phyloP scores from a whole-genome alignment of 352 stramenopile species.

The Globisporangium okanoganense region DNA sequence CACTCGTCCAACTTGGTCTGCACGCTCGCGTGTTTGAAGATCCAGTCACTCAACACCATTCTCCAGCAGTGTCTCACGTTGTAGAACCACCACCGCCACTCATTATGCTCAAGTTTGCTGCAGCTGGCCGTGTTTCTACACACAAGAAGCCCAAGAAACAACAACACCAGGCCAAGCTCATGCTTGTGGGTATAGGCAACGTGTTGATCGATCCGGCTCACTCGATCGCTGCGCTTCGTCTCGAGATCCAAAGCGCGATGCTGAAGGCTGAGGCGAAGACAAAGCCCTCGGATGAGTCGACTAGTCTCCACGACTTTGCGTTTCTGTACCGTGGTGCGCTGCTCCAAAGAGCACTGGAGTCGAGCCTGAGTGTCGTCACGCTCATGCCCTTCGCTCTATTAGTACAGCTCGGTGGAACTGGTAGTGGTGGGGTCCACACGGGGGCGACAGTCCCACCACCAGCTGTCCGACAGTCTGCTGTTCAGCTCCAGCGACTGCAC shows the following conservation, averaged over 20 bases:
- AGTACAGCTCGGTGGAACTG: background rate
- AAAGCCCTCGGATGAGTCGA: background rate
- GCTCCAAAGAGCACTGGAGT: slow-evolving; percentile 20
- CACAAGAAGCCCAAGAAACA: too few species aligned
- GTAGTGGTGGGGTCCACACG: background rate
- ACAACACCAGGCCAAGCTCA: background rate
- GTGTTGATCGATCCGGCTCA: background rate
- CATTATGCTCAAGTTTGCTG: slow-evolving; percentile 26
- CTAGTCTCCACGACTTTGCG: background rate
- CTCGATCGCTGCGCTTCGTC: slow-evolving; percentile 2
- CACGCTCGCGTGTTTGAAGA: slow-evolving; percentile 23
- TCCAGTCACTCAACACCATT: background rate
- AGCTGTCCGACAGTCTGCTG: background rate
- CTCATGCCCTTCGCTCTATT: slow-evolving; percentile 32
- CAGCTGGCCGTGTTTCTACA: background rate
- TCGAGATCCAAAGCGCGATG: background rate
- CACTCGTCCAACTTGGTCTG: slow-evolving; percentile 31
- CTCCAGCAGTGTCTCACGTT: background rate
- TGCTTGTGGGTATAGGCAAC: slow-evolving; percentile 15
- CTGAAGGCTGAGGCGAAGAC: background rate
- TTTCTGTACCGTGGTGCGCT: slow-evolving; percentile 34
- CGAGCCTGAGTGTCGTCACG: slow-evolving; percentile 9
- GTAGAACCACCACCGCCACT: background rate
- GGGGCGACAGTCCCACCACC: background rate
- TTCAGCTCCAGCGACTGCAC: slow-evolving; percentile 22